Evolutionary conservation across 192 early-diverging fungal species (phyloP).

Genomic region (Rhizoclosmatium globosum): DNA sequence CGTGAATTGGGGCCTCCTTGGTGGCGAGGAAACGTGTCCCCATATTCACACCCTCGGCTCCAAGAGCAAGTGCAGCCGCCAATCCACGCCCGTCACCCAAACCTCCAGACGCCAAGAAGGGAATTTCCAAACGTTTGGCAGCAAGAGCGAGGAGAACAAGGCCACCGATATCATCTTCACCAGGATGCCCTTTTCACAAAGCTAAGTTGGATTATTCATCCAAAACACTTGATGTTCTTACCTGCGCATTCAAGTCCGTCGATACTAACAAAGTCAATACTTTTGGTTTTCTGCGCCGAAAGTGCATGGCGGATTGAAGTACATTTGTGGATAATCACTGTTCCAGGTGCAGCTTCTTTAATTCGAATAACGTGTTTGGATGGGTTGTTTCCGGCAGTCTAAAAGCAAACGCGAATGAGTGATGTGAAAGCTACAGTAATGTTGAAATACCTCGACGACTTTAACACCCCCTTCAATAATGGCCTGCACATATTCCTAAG

Average conservation of each 20-base stretch:
- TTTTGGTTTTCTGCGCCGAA: constrained; percentile 56
- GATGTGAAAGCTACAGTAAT: not conserved
- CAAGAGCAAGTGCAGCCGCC: constrained; percentile 57
- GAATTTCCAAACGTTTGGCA: constrained; percentile 64
- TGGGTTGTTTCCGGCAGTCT: constrained; percentile 77
- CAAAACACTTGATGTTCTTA: not conserved
- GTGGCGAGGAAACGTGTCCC: constrained; percentile 80
- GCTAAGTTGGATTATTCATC: not conserved
- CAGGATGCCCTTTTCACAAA: constrained; percentile 64
- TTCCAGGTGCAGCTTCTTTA: constrained; percentile 55
- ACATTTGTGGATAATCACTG: constrained; percentile 75
- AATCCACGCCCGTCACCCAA: constrained; percentile 74
- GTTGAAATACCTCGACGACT: constrained; percentile 59
- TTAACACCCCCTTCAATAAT: constrained; percentile 75
- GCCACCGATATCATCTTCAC: constrained; percentile 73
- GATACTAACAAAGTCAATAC: constrained; percentile 59
- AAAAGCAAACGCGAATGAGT: not conserved
- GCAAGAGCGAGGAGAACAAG: constrained; percentile 71
- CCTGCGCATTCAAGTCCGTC: constrained; percentile 76
- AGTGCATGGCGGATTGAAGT: constrained; percentile 72
- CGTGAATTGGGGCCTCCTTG: constrained; percentile 69
- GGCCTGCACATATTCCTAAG: constrained; percentile 59
- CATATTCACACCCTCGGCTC: constrained; percentile 70
- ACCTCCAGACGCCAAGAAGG: constrained; percentile 75
- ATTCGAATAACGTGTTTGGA: constrained; percentile 69